Percentiles rank a stretch among this genome's conserved stretches.
Evolutionary conservation across 331 rosid species (phyloP).

Genomic region (Rhamnella rubrinervis): DNA sequence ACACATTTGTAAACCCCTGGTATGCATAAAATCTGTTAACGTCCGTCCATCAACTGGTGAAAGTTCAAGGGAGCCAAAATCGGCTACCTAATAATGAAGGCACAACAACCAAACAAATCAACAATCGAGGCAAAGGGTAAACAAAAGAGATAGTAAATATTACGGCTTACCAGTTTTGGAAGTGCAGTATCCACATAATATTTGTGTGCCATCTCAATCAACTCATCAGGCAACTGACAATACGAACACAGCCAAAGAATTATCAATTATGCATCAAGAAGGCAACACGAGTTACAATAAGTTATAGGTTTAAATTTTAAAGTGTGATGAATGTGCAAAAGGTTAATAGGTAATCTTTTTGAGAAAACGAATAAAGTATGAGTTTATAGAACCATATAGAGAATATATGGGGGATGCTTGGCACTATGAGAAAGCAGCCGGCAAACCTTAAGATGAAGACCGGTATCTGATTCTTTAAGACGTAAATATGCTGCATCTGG

Average conservation of each 20-base stretch:
- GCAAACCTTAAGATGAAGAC: slow-evolving; percentile 81
- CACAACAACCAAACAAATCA: slow-evolving; percentile 27
- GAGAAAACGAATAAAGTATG: background rate
- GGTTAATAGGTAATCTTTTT: background rate
- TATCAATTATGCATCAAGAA: slow-evolving; percentile 20
- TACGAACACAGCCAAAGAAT: slow-evolving; percentile 12
- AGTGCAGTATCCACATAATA: slow-evolving; percentile 90
- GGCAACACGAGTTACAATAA: slow-evolving; percentile 17
- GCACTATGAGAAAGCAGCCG: slow-evolving; percentile 14
- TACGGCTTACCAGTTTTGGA: slow-evolving; percentile 88
- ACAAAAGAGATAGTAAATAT: slow-evolving; percentile 7
- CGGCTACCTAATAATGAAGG: slow-evolving; percentile 75
- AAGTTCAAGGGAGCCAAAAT: slow-evolving; percentile 98
- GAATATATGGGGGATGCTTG: slow-evolving; percentile 9
- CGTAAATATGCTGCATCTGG: slow-evolving; percentile 80
- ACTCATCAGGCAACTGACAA: slow-evolving; percentile 87
- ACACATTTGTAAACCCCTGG: slow-evolving; percentile 91
- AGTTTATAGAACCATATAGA: slow-evolving; percentile 3
- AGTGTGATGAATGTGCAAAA: background rate
- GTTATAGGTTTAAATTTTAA: background rate
- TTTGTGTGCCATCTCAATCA: slow-evolving; percentile 87
- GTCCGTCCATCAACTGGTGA: slow-evolving; percentile 99
- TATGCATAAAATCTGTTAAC: slow-evolving; percentile 96
- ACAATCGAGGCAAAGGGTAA: slow-evolving; percentile 11
- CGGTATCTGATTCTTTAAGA: slow-evolving; percentile 90